These are phyloP conservation scores for Jimgerdemannia lactiflua DNA, from an alignment of 192 early-diverging fungal genomes.

Conservation along the genomic window DNA sequence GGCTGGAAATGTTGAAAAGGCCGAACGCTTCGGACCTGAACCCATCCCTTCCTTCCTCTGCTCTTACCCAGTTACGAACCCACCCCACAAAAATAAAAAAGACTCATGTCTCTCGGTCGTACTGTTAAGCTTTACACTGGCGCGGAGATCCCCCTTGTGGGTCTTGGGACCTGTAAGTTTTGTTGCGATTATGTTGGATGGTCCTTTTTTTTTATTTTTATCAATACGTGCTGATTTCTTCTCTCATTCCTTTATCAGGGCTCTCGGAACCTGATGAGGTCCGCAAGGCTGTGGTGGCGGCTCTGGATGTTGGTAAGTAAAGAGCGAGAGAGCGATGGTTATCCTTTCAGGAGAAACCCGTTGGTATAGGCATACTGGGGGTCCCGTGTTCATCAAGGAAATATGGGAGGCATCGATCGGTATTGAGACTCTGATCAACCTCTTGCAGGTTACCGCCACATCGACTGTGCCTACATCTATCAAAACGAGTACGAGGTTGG, in stretches of 20 bases:
- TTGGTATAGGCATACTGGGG: too few relatives aligned
- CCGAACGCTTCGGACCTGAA: too few relatives aligned
- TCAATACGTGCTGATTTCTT: too few relatives aligned
- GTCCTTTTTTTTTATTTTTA: constrained; percentile 1
- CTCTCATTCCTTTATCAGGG: too few relatives aligned
- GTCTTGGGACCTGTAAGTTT: constrained; percentile 49
- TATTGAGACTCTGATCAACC: too few relatives aligned
- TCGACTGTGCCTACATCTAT: constrained; percentile 61
- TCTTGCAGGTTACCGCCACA: constrained; percentile 64
- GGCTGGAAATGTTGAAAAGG: too few relatives aligned
- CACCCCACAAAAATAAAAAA: constrained; percentile 12
- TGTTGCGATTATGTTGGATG: neutral
- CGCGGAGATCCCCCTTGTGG: constrained; percentile 58
- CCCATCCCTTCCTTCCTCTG: too few relatives aligned
- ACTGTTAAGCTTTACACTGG: constrained; percentile 58
- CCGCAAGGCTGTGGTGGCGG: constrained; percentile 59
- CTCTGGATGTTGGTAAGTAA: constrained; percentile 39
- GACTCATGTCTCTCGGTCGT: constrained; percentile 30
- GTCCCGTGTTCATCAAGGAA: too few relatives aligned
- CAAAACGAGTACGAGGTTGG: constrained; percentile 80
- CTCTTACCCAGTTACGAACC: too few relatives aligned
- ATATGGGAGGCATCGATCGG: too few relatives aligned
- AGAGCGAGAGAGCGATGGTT: too few relatives aligned
- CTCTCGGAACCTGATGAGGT: constrained; percentile 48
- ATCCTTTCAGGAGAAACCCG: too few relatives aligned